Conservation (phyloP, 768 basidiomycete species). For the Lactifluus subvellereus region DNA sequence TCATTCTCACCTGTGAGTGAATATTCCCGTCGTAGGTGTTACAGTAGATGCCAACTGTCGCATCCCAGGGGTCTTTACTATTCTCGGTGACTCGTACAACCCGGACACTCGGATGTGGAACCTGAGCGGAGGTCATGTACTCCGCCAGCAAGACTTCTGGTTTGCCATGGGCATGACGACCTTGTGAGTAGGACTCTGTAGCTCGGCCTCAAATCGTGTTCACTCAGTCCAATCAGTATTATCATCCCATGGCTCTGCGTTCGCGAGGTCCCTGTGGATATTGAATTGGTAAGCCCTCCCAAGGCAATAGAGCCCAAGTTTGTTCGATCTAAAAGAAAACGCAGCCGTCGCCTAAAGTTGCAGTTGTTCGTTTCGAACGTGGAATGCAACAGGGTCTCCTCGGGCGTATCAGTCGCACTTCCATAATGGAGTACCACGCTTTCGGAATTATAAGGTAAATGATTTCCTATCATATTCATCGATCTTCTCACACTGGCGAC, state of each 20-base stretch:
- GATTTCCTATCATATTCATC: neutral
- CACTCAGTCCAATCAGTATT: conserved; percentile 27
- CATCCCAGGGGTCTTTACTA: conserved; percentile 38
- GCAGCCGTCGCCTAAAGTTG: conserved; percentile 41
- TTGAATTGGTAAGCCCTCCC: conserved; percentile 35
- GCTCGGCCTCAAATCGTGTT: neutral
- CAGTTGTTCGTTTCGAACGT: conserved; percentile 38
- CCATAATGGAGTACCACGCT: conserved; percentile 42
- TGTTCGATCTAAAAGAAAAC: neutral
- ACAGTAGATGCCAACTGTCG: conserved; percentile 3
- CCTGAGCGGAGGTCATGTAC: conserved; percentile 30
- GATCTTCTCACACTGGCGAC: conserved; percentile 6
- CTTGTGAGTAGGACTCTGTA: conserved; percentile 30
- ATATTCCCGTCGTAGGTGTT: neutral
- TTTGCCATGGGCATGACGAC: conserved; percentile 38
- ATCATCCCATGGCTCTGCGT: conserved; percentile 38
- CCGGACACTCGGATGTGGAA: conserved; percentile 34
- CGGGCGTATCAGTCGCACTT: conserved; percentile 36
- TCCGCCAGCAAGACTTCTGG: conserved; percentile 41
- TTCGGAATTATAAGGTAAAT: conserved; percentile 39
- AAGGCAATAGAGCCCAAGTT: neutral
- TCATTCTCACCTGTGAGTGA: conserved; percentile 26
- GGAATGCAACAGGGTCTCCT: conserved; percentile 45
- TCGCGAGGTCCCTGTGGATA: conserved; percentile 37
- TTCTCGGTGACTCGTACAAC: conserved; percentile 38